These are phyloP conservation scores for Hirschfeldia incana DNA, from an alignment of 345 rosid genomes.

Conservation along the genomic window DNA sequence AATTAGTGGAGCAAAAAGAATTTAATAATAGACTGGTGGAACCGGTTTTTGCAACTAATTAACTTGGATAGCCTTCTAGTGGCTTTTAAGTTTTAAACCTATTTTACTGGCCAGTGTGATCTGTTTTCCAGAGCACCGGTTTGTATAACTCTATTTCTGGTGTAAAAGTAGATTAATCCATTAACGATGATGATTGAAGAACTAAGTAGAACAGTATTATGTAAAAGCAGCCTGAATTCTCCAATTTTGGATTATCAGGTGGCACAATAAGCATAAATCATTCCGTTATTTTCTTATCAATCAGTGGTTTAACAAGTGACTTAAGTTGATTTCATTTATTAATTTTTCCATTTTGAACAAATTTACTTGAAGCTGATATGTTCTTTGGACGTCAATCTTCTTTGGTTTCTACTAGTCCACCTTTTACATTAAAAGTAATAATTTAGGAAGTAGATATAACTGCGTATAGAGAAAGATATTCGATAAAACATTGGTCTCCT, in stretches of 20 bases:
- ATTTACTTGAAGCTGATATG: background rate
- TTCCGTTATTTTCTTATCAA: background rate
- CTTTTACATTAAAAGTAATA: background rate
- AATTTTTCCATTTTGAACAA: background rate
- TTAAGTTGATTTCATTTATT: background rate
- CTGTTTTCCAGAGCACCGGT: no score
- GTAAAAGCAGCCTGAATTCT: background rate
- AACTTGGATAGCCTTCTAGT: no score
- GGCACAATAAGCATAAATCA: background rate
- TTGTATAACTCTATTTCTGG: no score
- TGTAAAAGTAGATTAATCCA: background rate
- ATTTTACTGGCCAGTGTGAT: no score
- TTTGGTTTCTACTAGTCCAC: background rate
- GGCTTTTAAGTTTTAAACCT: no score
- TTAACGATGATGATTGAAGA: background rate
- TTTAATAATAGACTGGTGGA: no score
- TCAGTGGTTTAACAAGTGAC: background rate
- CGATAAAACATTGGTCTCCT: conserved; percentile 15
- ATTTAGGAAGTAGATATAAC: no score
- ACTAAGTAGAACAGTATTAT: background rate
- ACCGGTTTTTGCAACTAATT: no score
- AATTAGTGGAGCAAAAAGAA: no score
- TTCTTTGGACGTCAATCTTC: background rate
- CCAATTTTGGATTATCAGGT: background rate
- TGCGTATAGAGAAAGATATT: background rate